These are phyloP conservation scores for Mortierella antarctica DNA, from an alignment of 192 early-diverging fungal genomes.

Conservation along the genomic window DNA sequence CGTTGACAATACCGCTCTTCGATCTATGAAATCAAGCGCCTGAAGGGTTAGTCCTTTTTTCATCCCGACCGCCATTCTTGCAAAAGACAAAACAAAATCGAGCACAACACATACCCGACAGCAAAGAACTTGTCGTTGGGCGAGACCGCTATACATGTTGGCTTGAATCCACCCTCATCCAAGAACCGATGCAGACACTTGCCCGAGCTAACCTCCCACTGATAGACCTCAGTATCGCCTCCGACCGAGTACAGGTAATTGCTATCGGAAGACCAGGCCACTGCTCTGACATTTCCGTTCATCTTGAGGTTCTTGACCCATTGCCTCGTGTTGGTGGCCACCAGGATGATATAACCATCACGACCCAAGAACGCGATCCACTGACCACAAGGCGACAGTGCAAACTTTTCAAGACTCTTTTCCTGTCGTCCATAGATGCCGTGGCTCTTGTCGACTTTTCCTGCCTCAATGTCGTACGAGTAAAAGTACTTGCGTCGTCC, in stretches of 20 bases:
- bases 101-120: conserved; percentile 72
- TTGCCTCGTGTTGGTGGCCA: conserved; percentile 83
- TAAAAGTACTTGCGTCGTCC: conserved; percentile 89
- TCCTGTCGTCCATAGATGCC: conserved; percentile 84
- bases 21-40: conserved; percentile 62
- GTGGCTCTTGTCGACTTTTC: conserved; percentile 71
- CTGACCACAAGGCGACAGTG: conserved; percentile 74
- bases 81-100: background rate
- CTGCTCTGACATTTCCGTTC: conserved; percentile 80
- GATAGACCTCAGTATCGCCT: conserved; percentile 87
- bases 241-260: conserved; percentile 82
- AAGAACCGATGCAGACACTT: conserved; percentile 81
- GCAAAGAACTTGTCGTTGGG: conserved; percentile 82
- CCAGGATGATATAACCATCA: conserved; percentile 85
- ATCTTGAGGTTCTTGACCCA: conserved; percentile 91
- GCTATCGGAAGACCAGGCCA: conserved; percentile 86
- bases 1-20: conserved; percentile 87
- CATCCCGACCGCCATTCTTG: background rate
- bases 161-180: conserved; percentile 86
- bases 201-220: conserved; percentile 85
- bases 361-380: conserved; percentile 83
- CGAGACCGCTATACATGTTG: conserved; percentile 77
- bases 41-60: conserved; percentile 1
- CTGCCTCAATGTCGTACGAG: conserved; percentile 84
- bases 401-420: conserved; percentile 77